These are phyloP conservation scores for Coemansia sp. DNA, from an alignment of 192 early-diverging fungal genomes.

Conservation along the genomic window DNA sequence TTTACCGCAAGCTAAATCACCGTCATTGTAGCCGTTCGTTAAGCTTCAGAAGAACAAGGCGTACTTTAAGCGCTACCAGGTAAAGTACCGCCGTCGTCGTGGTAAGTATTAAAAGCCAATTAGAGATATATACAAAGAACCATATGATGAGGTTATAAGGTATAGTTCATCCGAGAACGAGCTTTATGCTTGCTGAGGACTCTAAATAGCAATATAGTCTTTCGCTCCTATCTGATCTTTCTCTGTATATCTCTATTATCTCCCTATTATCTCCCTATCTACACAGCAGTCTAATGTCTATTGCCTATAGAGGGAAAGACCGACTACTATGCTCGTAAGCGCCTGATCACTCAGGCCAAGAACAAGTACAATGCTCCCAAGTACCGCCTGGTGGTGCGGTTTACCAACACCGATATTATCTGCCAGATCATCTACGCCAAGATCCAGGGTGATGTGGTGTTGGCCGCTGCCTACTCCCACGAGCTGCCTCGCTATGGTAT, in stretches of 20 bases:
- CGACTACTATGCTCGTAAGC: slow-evolving; percentile 99
- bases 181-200: slow-evolving; percentile 54
- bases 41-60: slow-evolving; percentile 96
- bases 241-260: background rate
- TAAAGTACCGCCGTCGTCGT: slow-evolving; percentile 98
- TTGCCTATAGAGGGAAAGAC: slow-evolving; percentile 94
- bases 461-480: slow-evolving; percentile 93
- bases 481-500: slow-evolving; percentile 95
- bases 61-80: slow-evolving; percentile 99
- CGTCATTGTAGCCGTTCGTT: slow-evolving; percentile 62
- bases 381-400: slow-evolving; percentile 98
- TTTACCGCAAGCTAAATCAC: background rate
- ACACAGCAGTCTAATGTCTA: background rate
- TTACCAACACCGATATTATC: slow-evolving; percentile 98
- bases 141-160: slow-evolving; percentile 62
- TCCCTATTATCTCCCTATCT: no score
- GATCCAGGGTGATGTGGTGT: slow-evolving; percentile 94
- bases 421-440: slow-evolving; percentile 98
- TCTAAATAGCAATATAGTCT: slow-evolving; percentile 55
- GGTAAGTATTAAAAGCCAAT: slow-evolving; percentile 70
- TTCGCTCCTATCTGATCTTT: slow-evolving; percentile 82
- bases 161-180: slow-evolving; percentile 80
- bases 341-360: slow-evolving; percentile 98
- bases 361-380: slow-evolving; percentile 99
- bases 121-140: background rate